Evolutionary conservation across 139 green algal species (phyloP).

Genomic region (Limnomonas spitsbergensis): DNA sequence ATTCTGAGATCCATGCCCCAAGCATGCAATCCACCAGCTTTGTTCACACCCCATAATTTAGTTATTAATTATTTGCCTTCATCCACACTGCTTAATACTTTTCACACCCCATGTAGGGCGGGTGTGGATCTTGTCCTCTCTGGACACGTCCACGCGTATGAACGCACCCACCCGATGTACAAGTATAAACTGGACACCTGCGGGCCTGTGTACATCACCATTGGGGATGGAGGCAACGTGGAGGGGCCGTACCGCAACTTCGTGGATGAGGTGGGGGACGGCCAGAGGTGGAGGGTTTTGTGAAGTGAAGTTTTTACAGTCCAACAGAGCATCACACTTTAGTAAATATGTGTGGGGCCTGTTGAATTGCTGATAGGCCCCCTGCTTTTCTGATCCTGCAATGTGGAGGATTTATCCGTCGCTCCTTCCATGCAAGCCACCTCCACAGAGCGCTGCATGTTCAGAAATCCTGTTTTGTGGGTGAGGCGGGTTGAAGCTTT

Average conservation of each 20-base stretch:
- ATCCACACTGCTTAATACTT: not conserved
- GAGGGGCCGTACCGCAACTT: conserved; percentile 32
- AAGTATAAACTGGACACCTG: conserved; percentile 42
- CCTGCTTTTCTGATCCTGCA: no score
- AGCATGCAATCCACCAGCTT: not conserved
- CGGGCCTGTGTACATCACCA: conserved; percentile 10
- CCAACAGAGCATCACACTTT: no score
- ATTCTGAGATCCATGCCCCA: not conserved
- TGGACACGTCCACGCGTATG: conserved; percentile 59
- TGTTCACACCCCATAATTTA: not conserved
- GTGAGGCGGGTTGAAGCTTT: no score
- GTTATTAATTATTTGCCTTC: not conserved
- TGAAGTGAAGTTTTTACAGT: no score
- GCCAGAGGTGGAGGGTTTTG: no score
- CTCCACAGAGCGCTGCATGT: no score
- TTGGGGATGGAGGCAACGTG: conserved; percentile 39
- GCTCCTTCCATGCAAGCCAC: no score
- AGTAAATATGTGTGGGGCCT: no score
- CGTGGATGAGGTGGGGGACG: conserved; percentile 30
- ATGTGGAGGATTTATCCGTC: no score
- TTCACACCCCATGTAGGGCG: no score
- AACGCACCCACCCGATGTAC: conserved; percentile 39
- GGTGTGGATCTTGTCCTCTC: conserved; percentile 34
- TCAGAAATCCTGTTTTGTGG: no score
- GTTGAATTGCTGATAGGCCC: no score